Percentiles rank a stretch among this genome's conserved stretches.
Evolutionary conservation across 192 early-diverging fungal genomes (phyloP).

Genomic region (Jimgerdemannia lactiflua): DNA sequence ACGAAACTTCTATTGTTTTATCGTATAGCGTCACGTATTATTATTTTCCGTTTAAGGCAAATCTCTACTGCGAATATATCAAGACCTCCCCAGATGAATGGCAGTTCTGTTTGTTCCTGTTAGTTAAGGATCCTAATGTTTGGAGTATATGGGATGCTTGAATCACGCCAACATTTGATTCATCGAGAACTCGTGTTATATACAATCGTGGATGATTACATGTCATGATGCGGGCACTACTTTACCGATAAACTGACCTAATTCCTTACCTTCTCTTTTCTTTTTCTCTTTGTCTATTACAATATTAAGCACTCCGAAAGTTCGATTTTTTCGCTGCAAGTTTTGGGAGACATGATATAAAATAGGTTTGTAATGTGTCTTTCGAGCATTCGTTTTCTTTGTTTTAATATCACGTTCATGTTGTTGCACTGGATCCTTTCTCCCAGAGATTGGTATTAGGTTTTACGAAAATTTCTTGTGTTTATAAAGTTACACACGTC

Average conservation of each 20-base stretch:
- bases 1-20: too few relatives aligned
- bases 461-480: too few relatives aligned
- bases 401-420: too few relatives aligned
- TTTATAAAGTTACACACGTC: too few relatives aligned
- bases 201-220: slow-evolving; percentile 10
- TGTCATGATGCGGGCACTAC: too few relatives aligned
- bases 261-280: background rate
- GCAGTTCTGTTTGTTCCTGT: slow-evolving; percentile 79
- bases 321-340: slow-evolving; percentile 85
- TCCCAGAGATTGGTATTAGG: too few relatives aligned
- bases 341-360: slow-evolving; percentile 68
- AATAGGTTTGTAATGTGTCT: slow-evolving; percentile 60
- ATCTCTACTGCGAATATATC: slow-evolving; percentile 77
- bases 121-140: slow-evolving; percentile 71
- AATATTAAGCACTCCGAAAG: slow-evolving; percentile 60
- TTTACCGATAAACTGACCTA: too few relatives aligned
- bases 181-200: slow-evolving; percentile 21
- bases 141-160: slow-evolving; percentile 44
- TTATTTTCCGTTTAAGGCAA: slow-evolving; percentile 55
- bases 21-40: too few relatives aligned
- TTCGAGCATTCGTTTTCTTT: too few relatives aligned
- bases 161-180: too few relatives aligned
- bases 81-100: slow-evolving; percentile 78
- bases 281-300: slow-evolving; percentile 8
- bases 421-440: too few relatives aligned